A percentile compares a stretch with the other conserved stretches of the same genome.
These are phyloP conservation scores for Rhizomucor pusillus DNA, from an alignment of 371 early-diverging fungal species.

Conservation along the genomic window DNA sequence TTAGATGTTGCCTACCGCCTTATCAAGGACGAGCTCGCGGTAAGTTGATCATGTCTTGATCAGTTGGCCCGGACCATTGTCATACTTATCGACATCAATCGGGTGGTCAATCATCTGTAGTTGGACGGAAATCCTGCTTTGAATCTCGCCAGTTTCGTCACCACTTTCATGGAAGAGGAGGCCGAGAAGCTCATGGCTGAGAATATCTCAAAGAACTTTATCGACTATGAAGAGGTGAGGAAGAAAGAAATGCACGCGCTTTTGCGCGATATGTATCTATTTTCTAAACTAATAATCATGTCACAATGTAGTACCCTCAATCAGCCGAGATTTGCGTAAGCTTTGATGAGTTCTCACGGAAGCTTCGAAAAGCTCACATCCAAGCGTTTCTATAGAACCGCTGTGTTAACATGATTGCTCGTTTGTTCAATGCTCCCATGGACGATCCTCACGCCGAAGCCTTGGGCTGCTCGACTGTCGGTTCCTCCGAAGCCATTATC, in stretches of 20 bases:
- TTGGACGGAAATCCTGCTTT: constrained; percentile 69
- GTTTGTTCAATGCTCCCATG: constrained; percentile 60
- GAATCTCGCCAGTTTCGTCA: constrained; percentile 75
- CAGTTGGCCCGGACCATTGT: neutral
- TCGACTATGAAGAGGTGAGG: constrained; percentile 60
- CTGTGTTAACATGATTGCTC: constrained; percentile 70
- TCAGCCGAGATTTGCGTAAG: constrained; percentile 45
- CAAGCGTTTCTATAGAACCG: constrained; percentile 52
- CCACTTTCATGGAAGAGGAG: constrained; percentile 57
- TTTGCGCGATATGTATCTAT: too few species aligned
- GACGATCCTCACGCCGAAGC: constrained; percentile 31
- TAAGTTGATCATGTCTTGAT: constrained; percentile 15
- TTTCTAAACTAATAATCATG: too few species aligned
- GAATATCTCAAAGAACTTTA: constrained; percentile 68
- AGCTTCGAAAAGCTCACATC: neutral
- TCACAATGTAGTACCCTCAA: constrained; percentile 39
- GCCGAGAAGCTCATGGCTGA: constrained; percentile 72
- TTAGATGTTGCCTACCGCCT: constrained; percentile 43
- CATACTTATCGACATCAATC: neutral
- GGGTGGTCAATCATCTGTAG: constrained; percentile 13
- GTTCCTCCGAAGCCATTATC: constrained; percentile 75
- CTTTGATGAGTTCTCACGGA: neutral
- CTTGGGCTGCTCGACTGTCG: constrained; percentile 65
- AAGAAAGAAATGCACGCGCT: too few species aligned
- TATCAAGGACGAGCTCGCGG: constrained; percentile 46